Evolutionary conservation across 140 eudicot species (phyloP).

Genomic region (Cichorium intybus): DNA sequence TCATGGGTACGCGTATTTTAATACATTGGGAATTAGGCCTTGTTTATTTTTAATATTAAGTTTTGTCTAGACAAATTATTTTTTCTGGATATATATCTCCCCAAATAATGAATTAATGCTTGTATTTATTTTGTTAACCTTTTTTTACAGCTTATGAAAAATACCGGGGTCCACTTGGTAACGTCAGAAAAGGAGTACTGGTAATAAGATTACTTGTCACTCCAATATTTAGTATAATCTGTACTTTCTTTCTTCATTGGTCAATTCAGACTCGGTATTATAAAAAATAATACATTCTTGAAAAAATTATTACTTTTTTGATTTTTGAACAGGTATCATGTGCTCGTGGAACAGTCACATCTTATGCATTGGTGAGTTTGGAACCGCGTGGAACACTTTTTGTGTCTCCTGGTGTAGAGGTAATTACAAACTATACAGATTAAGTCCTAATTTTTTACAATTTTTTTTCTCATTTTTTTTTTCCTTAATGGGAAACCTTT

Average conservation of each 20-base stretch:
- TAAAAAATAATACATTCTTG: no score
- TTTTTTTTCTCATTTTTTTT: no score
- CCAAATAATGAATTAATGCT: neutral
- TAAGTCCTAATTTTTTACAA: neutral
- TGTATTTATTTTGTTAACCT: neutral
- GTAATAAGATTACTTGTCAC: slow-evolving; percentile 35
- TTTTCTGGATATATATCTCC: no score
- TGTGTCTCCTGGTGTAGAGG: slow-evolving; percentile 94
- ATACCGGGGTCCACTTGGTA: slow-evolving; percentile 89
- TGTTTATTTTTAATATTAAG: no score
- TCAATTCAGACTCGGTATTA: no score
- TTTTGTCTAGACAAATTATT: no score
- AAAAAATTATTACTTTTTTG: no score
- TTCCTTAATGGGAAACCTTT: neutral
- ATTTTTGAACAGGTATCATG: slow-evolving; percentile 81
- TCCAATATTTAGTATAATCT: neutral
- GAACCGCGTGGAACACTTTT: slow-evolving; percentile 98
- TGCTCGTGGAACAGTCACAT: slow-evolving; percentile 74
- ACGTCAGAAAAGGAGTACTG: slow-evolving; percentile 94
- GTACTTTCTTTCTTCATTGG: neutral
- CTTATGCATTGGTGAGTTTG: slow-evolving; percentile 85
- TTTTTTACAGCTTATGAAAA: slow-evolving; percentile 70
- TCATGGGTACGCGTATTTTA: slow-evolving; percentile 52
- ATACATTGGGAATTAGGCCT: no score
- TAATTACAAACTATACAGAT: slow-evolving; percentile 26